Evolutionary conservation across 2,329 filamentous ascomycete species (phyloP).

Genomic region (Ceratocystis destructans): DNA sequence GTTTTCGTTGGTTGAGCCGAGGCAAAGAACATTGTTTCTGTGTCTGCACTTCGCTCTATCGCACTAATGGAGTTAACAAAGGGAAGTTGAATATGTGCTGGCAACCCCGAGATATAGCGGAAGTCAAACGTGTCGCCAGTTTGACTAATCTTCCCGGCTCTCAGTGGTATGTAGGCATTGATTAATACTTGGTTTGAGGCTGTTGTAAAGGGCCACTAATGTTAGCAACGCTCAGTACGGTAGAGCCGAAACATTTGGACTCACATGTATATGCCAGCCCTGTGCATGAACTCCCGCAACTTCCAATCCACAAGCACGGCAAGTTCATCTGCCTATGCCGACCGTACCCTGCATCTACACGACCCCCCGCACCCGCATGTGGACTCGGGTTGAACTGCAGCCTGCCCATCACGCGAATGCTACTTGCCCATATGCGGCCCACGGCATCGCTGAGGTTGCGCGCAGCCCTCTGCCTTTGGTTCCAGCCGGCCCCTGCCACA

Average conservation of each 20-base stretch:
- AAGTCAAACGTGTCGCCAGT: background rate
- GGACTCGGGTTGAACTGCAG: slow-evolving; percentile 1
- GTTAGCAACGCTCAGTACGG: background rate
- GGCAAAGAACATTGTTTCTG: slow-evolving; percentile 7
- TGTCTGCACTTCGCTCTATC: slow-evolving; percentile 5
- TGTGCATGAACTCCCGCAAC: slow-evolving; percentile 10
- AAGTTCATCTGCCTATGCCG: slow-evolving; percentile 11
- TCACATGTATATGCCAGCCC: slow-evolving; percentile 11
- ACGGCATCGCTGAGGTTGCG: slow-evolving; percentile 7
- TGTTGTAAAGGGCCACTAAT: background rate
- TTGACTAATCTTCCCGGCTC: background rate
- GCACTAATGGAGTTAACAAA: slow-evolving; percentile 1
- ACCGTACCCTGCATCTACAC: slow-evolving; percentile 11
- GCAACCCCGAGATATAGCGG: background rate
- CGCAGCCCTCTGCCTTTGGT: background rate
- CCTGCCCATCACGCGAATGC: slow-evolving; percentile 11
- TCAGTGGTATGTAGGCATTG: slow-evolving; percentile 12
- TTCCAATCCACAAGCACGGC: slow-evolving; percentile 12
- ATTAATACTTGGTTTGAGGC: slow-evolving; percentile 1
- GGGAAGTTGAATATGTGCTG: background rate
- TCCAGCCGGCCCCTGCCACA: background rate
- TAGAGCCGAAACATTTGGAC: background rate
- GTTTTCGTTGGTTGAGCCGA: background rate
- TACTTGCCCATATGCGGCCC: slow-evolving; percentile 1
- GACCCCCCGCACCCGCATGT: background rate